These are phyloP conservation scores for Pyrenophora teres DNA, from an alignment of 2,329 filamentous ascomycete species.

Conservation along the genomic window DNA sequence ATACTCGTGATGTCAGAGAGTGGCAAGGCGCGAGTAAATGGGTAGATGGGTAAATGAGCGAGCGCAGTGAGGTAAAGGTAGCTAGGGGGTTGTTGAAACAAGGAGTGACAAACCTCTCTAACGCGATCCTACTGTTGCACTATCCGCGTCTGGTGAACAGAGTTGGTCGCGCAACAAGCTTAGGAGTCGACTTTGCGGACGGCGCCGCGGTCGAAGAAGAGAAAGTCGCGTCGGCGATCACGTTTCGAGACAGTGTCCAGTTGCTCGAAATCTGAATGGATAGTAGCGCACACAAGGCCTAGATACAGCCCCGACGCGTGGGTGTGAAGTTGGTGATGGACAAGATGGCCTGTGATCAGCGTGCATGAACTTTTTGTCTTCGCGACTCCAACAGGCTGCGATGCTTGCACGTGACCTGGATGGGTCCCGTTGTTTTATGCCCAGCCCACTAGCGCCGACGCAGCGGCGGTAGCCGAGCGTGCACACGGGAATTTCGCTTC, in stretches of 20 bases:
- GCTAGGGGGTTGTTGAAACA: background rate
- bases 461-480: constrained; percentile 11
- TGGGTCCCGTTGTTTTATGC: constrained; percentile 1
- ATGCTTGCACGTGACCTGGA: constrained; percentile 4
- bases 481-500: constrained; percentile 13
- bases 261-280: constrained; percentile 14
- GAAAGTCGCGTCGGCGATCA: constrained; percentile 33
- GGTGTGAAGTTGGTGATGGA: constrained; percentile 36
- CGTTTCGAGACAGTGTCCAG: constrained; percentile 12
- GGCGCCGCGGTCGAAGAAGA: constrained; percentile 24
- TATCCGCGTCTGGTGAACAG: constrained; percentile 12
- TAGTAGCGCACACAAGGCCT: constrained; percentile 26
- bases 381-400: constrained; percentile 13
- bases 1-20: constrained; percentile 2
- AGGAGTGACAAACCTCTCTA: background rate
- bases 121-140: constrained; percentile 8
- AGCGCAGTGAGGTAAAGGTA: too few species aligned
- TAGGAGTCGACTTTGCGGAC: constrained; percentile 34
- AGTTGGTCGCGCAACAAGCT: constrained; percentile 24
- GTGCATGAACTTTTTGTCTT: constrained; percentile 28
- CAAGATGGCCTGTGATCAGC: constrained; percentile 22
- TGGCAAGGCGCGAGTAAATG: background rate
- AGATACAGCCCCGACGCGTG: constrained; percentile 34
- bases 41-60: background rate
- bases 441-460: constrained; percentile 15